A percentile compares a stretch with the other conserved stretches of the same genome.
phyloP scores from a whole-genome alignment of 192 early-diverging fungal genomes.

The Entomortierella beljakovae region DNA sequence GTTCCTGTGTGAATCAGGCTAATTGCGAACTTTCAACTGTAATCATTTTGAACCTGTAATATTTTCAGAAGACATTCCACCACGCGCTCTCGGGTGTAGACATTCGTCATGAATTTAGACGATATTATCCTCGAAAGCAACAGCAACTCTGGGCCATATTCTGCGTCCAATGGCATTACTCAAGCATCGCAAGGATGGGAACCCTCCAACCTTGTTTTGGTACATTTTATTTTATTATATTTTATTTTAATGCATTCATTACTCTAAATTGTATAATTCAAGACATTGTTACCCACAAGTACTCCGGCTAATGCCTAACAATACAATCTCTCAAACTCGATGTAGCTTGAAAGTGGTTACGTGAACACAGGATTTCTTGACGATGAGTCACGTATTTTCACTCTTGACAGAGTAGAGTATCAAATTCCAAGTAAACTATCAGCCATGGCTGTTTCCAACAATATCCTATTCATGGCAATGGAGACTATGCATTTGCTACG shows the following conservation, averaged over 20 bases:
- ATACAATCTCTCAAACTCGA: slow-evolving; percentile 6
- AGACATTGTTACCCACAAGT: no score
- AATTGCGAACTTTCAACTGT: no score
- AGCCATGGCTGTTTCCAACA: slow-evolving; percentile 83
- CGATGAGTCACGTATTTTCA: slow-evolving; percentile 73
- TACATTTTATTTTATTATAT: slow-evolving; percentile 13
- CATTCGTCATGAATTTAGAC: slow-evolving; percentile 44
- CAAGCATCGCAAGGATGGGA: slow-evolving; percentile 51
- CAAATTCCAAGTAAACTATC: slow-evolving; percentile 81
- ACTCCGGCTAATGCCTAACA: not conserved
- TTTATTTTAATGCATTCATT: no score
- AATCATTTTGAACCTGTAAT: no score
- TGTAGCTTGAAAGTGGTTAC: slow-evolving; percentile 67
- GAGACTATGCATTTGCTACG: slow-evolving; percentile 80
- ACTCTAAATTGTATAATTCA: no score
- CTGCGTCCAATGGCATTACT: slow-evolving; percentile 23
- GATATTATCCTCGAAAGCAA: slow-evolving; percentile 46
- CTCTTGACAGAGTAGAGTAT: slow-evolving; percentile 91
- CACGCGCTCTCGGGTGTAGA: not conserved
- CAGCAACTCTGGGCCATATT: slow-evolving; percentile 9
- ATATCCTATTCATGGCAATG: slow-evolving; percentile 85
- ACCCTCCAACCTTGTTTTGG: slow-evolving; percentile 46
- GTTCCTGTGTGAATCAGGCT: no score
- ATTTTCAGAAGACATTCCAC: no score
- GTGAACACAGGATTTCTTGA: slow-evolving; percentile 65